phyloP scores from a whole-genome alignment of 2,329 filamentous ascomycete genomes.

The Fusarium marasasianum region DNA sequence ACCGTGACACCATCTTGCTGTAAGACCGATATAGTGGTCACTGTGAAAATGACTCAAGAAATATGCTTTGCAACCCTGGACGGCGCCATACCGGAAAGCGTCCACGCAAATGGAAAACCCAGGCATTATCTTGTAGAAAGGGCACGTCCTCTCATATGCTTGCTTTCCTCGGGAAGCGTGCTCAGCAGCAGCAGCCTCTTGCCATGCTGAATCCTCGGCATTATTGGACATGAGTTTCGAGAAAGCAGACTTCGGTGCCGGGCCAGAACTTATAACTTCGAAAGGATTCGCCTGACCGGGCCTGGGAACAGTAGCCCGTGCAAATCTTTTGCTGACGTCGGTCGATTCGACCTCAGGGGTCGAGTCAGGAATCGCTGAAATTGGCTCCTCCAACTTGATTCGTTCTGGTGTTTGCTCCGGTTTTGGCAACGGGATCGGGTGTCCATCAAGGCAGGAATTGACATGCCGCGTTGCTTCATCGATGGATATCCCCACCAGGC shows the following conservation, averaged over 20 bases:
- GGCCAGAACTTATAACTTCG: constrained; percentile 55
- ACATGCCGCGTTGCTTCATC: constrained; percentile 85
- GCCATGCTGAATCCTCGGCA: constrained; percentile 91
- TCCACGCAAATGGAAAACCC: constrained; percentile 94
- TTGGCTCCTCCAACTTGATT: constrained; percentile 3
- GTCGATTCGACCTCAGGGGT: constrained; percentile 48
- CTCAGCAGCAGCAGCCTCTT: constrained; percentile 83
- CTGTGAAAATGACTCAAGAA: constrained; percentile 98
- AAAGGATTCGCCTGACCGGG: constrained; percentile 87
- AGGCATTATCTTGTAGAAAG: constrained; percentile 98
- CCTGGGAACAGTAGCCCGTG: constrained; percentile 74
- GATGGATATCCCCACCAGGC: constrained; percentile 65
- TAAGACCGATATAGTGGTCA: constrained; percentile 94
- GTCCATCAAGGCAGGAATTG: constrained; percentile 91
- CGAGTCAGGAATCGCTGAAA: constrained; percentile 12
- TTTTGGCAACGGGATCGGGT: constrained; percentile 67
- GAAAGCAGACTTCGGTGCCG: constrained; percentile 75
- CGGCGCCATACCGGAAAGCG: constrained; percentile 93
- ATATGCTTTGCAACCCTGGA: constrained; percentile 91
- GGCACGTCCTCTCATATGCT: constrained; percentile 89
- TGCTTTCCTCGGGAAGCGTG: constrained; percentile 82
- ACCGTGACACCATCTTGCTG: constrained; percentile 87
- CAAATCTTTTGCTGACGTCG: constrained; percentile 66
- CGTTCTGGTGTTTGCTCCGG: constrained; percentile 29
- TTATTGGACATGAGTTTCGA: constrained; percentile 92